A percentile compares a stretch with the other conserved stretches of the same genome.
phyloP scores from a whole-genome alignment of 495 filamentous ascomycete genomes.

The Friedmanniomyces simplex region DNA sequence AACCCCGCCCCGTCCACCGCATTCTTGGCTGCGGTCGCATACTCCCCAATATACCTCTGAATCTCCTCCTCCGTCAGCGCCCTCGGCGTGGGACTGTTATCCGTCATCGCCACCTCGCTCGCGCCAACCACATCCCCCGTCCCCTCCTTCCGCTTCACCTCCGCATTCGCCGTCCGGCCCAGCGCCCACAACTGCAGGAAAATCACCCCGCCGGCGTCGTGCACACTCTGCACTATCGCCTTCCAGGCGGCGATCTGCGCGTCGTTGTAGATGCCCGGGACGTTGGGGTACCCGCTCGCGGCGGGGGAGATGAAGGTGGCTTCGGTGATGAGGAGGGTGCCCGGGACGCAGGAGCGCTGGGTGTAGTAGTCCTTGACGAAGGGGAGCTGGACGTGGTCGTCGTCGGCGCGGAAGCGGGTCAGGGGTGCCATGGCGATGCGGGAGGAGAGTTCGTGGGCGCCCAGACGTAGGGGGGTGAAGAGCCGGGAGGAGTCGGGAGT shows the following conservation, averaged over 20 bases:
- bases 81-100: constrained; percentile 34
- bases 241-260: constrained; percentile 56
- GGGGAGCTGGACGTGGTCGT: constrained; percentile 34
- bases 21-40: constrained; percentile 51
- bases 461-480: constrained; percentile 20
- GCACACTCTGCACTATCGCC: constrained; percentile 53
- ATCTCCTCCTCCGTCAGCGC: constrained; percentile 50
- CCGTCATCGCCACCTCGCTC: constrained; percentile 33
- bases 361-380: constrained; percentile 49
- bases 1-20: constrained; percentile 58
- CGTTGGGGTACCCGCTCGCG: constrained; percentile 44
- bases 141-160: constrained; percentile 31
- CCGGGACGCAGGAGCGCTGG: constrained; percentile 48
- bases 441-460: constrained; percentile 8
- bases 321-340: constrained; percentile 57
- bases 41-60: constrained; percentile 43
- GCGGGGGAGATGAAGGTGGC: constrained; percentile 50
- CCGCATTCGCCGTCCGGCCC: constrained; percentile 45
- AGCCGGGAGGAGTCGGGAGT: constrained; percentile 18
- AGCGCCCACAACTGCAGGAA: constrained; percentile 58
- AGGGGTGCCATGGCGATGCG: constrained; percentile 22
- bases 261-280: constrained; percentile 52
- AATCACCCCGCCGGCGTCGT: constrained; percentile 53
- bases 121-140: constrained; percentile 20
- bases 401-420: constrained; percentile 25